Conservation (phyloP, 2,329 filamentous ascomycete species). For the Amauroascus verrucosus region DNA sequence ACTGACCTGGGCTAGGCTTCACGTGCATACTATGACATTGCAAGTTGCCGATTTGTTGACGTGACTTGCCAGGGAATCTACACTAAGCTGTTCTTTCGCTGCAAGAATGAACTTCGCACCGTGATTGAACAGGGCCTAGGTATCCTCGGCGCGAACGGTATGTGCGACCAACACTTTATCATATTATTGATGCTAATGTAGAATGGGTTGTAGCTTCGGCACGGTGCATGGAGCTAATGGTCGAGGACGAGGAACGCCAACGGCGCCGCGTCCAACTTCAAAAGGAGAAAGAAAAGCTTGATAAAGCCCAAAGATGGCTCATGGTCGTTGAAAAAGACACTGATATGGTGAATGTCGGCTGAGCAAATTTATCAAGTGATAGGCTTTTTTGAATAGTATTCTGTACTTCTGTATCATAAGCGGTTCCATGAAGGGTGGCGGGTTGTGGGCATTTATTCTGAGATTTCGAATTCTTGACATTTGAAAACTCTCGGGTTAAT, state of each 20-base stretch:
- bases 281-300: conserved; percentile 28
- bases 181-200: background rate
- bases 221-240: conserved; percentile 30
- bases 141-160: conserved; percentile 27
- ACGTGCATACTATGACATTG: conserved; percentile 33
- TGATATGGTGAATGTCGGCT: background rate
- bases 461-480: too few relatives aligned
- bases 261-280: conserved; percentile 23
- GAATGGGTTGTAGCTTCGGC: conserved; percentile 22
- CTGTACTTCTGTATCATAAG: too few relatives aligned
- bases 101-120: conserved; percentile 24
- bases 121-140: conserved; percentile 25
- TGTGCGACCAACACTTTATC: conserved; percentile 7
- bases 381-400: too few relatives aligned
- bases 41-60: conserved; percentile 32
- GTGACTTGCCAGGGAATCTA: conserved; percentile 30
- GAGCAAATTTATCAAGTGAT: too few relatives aligned
- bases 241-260: conserved; percentile 29
- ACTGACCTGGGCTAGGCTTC: conserved; percentile 22
- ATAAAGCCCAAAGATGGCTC: conserved; percentile 25
- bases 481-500: too few relatives aligned
- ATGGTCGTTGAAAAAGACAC: conserved; percentile 1
- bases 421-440: too few relatives aligned
- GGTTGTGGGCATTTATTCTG: too few relatives aligned
- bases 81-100: conserved; percentile 29